Evolutionary conservation across 768 basidiomycete species (phyloP).

Genomic region (Tylopilus balloui): DNA sequence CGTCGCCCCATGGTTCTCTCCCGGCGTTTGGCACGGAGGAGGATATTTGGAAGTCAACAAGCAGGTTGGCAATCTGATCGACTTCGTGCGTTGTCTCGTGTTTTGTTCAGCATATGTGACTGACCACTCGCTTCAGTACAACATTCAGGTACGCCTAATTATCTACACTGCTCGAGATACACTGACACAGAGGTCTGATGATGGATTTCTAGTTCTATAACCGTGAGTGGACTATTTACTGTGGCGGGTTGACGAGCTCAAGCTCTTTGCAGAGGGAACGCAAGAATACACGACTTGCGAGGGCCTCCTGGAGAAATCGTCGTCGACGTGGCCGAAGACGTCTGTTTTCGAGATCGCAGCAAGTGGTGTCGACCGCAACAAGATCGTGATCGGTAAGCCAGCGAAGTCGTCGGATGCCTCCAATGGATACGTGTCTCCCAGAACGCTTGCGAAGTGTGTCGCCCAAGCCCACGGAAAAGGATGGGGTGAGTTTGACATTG

Average conservation of each 20-base stretch:
- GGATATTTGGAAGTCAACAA: slow-evolving; percentile 39
- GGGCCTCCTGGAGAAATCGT: slow-evolving; percentile 52
- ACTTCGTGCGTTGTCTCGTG: slow-evolving; percentile 6
- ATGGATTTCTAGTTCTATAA: slow-evolving; percentile 19
- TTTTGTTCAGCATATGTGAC: background rate
- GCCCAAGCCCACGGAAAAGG: slow-evolving; percentile 53
- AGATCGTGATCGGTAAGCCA: slow-evolving; percentile 54
- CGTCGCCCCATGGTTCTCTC: slow-evolving; percentile 42
- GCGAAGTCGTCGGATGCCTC: slow-evolving; percentile 33
- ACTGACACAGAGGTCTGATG: background rate
- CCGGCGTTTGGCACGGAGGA: slow-evolving; percentile 32
- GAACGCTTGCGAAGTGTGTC: slow-evolving; percentile 53
- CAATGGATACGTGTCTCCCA: slow-evolving; percentile 53
- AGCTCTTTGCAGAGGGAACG: slow-evolving; percentile 36
- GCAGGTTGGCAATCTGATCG: slow-evolving; percentile 38
- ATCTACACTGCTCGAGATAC: too few species aligned
- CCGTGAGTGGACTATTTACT: slow-evolving; percentile 11
- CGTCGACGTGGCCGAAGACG: slow-evolving; percentile 53
- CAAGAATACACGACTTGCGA: slow-evolving; percentile 58
- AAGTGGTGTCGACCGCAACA: slow-evolving; percentile 40
- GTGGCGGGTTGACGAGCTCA: slow-evolving; percentile 23
- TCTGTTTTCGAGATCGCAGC: slow-evolving; percentile 47
- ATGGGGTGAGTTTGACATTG: slow-evolving; percentile 50
- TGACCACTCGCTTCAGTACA: slow-evolving; percentile 30
- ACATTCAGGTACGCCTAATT: slow-evolving; percentile 32